Base-by-base conservation (phyloP, 805 yeast genomes). In the Saccharomycopsis lassenensis region DNA sequence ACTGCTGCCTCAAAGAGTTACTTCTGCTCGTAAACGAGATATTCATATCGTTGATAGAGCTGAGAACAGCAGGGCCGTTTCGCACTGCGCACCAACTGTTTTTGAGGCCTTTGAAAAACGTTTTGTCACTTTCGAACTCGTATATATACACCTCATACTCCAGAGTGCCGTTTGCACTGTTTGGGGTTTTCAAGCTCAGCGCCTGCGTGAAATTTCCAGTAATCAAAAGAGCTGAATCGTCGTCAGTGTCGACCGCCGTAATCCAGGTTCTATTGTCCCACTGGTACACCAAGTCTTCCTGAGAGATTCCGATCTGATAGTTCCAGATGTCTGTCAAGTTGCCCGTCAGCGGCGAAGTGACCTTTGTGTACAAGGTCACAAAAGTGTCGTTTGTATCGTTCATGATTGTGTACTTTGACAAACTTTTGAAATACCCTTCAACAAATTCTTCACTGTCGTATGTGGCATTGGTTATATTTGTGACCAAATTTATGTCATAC, bases 21-120 rank as follows among this genome's bases (percentile, higher is more conserved):
- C 67, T 63, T 16, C 76, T 57, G 1, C 55, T 47, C 0, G 79
- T 67, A 35, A 62, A 59, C 15, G 60, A 50, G 7, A 58, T 49
- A 5, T 52, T 48, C 33, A 59, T 51, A 5, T 54, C 37, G 6
- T 51, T 49, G 28, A 48, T 45, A n/a, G 56, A 49, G 30, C 57
- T 50, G 23, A 58, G 39, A 20, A 54, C 41, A 0, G 58, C 61
- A 12, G 71, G 74, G 3, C 77, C 80, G 33, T 63, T 64, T 32
- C 65, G 55, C 5, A 83, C 58, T 0, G 94, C 94, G 56, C 91
- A 80, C 69, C 82, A 71, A 33, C 89, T 77, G 42, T 59, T 58
- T 33, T 66, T 63, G 33, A 79, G 50, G 2, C 53, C 55, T 1
- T 44, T 43, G 34, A 68, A 61, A 37, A 59, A 50, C 36, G 58